Base-by-base conservation (phyloP, 208 protist species). In the Blastocrithidia nonstop region DNA sequence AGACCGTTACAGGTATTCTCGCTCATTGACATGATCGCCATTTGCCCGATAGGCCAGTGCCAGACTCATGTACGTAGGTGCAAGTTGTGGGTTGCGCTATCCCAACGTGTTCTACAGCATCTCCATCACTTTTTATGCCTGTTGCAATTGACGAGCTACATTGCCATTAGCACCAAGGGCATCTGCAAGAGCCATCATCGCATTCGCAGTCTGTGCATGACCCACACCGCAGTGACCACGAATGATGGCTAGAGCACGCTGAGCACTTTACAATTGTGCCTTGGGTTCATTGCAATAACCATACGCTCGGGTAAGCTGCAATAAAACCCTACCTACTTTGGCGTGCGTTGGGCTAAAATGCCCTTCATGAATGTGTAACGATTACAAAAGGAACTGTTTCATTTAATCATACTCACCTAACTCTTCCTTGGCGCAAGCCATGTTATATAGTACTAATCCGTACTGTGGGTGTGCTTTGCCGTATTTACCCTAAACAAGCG, bases 381-480 rank as follows among this genome's bases (percentile, higher is more conserved):
- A 75, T 52, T 74, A 50, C 16, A 73, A 41, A 5, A 92, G 56
- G 16, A 84, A 54, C 19, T 49, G 27, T 35, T 75, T 57, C 83
- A 92, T 92, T 25, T 84, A 65, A n/a, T 63, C 45, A 40, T 76
- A 87, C 1, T 54, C 33, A 7, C 83, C 83, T 31, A 77, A 74
- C 32, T 88, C 83, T 31, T 86, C 78, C 36, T 84, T 62, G 8
- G 75, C 75, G 27, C 69, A 74, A 27, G 83, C 83, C 53, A 87
- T 71, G 54, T 88, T 84, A 50, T 82, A 88, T 6, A 92, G 49
- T 29, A 84, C 70, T 73, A 88, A 78, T 4, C 61, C 78, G 54
- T 88, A 92, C 66, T 92, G 83, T 46, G 75, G 83, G 54, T 92
- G 83, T 19, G 79, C 63, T 23, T 26, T 53, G 40, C 83, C 78